These are phyloP conservation scores for Hymenotorrendiella dingleyae DNA, from an alignment of 2,329 filamentous ascomycete species.

Conservation along the genomic window DNA sequence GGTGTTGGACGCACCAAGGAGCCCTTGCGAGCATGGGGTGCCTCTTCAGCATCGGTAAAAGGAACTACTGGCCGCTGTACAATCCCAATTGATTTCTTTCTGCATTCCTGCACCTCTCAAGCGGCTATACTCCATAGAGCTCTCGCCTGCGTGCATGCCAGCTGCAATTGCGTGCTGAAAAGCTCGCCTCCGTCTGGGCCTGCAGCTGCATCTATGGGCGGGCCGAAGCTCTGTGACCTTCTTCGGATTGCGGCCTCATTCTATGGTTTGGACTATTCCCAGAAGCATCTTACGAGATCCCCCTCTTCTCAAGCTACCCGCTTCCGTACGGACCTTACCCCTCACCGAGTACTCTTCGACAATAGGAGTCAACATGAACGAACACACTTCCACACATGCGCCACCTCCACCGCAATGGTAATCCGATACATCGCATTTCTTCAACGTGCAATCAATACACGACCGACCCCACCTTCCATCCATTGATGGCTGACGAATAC, in stretches of 20 bases:
- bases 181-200: neutral
- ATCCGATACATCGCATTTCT: slow-evolving; percentile 1
- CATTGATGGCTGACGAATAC: too few species aligned
- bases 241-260: neutral
- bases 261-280: neutral
- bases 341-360: neutral
- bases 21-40: too few species aligned
- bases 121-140: neutral
- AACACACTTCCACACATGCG: neutral
- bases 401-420: neutral
- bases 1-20: too few species aligned
- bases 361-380: too few species aligned
- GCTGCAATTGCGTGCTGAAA: neutral
- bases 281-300: neutral
- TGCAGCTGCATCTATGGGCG: neutral
- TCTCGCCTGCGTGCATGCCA: neutral
- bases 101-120: neutral
- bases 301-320: neutral
- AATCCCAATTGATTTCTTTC: neutral
- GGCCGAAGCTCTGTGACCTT: neutral
- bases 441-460: neutral
- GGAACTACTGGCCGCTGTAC: too few species aligned
- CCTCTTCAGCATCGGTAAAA: too few species aligned
- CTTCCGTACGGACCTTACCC: neutral
- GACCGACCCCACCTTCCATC: neutral